These are phyloP conservation scores for Rhododendron williamsianum DNA, from an alignment of 148 eudicot genomes.

Conservation along the genomic window DNA sequence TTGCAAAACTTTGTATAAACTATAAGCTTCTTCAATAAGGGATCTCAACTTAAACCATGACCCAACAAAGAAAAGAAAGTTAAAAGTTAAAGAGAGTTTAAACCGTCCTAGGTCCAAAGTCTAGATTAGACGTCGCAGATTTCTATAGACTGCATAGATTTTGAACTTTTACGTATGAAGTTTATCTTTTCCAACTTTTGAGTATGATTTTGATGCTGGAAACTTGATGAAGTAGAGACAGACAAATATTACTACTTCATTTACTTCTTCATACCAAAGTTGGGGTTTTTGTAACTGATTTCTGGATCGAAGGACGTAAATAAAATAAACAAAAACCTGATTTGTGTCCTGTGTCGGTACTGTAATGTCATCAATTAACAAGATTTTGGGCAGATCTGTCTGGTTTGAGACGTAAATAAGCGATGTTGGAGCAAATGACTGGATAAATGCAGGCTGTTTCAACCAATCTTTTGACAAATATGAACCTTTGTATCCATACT, in stretches of 20 bases:
- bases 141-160: background rate
- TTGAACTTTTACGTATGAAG: background rate
- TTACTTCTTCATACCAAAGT: background rate
- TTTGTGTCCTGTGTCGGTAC: conserved; percentile 82
- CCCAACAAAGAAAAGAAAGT: background rate
- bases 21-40: background rate
- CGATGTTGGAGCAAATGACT: conserved; percentile 93
- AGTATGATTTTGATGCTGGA: background rate
- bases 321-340: conserved; percentile 46
- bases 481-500: conserved; percentile 79
- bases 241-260: background rate
- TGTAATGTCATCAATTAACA: conserved; percentile 66
- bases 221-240: background rate
- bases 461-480: conserved; percentile 87
- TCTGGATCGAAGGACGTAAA: background rate
- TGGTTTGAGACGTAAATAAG: conserved; percentile 65
- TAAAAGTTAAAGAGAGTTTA: background rate
- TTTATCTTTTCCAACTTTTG: background rate
- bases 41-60: background rate
- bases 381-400: conserved; percentile 85
- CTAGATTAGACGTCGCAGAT: background rate
- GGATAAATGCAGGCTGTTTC: conserved; percentile 84
- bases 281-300: background rate
- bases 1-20: background rate
- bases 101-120: background rate